Percentiles rank a stretch among this genome's conserved stretches.
These are phyloP conservation scores for Xylona heveae DNA, from an alignment of 495 filamentous ascomycete species.

Conservation along the genomic window DNA sequence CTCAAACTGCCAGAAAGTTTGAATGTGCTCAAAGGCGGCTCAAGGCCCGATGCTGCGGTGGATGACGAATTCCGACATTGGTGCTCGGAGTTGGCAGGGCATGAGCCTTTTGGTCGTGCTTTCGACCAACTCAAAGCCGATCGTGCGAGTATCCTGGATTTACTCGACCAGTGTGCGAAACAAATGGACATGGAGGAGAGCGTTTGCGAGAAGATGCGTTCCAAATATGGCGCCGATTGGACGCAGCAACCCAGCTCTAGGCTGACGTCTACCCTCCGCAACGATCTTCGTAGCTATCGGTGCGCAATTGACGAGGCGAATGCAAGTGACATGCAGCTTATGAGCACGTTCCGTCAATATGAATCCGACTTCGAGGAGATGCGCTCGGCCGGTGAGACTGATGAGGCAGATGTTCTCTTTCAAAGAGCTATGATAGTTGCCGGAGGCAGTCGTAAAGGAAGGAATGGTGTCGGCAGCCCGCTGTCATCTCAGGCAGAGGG, in stretches of 20 bases:
- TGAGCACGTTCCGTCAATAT: slow-evolving; percentile 61
- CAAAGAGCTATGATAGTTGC: slow-evolving; percentile 61
- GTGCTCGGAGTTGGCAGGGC: slow-evolving; percentile 78
- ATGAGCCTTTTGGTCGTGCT: slow-evolving; percentile 50
- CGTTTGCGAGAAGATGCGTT: slow-evolving; percentile 97
- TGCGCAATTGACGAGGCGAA: slow-evolving; percentile 79
- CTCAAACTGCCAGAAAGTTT: slow-evolving; percentile 74
- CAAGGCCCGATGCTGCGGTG: slow-evolving; percentile 58
- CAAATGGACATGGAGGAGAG: slow-evolving; percentile 90
- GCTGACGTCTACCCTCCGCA: slow-evolving; percentile 68
- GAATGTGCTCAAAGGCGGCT: slow-evolving; percentile 78
- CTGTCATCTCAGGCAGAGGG: slow-evolving; percentile 33
- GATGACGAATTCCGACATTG: slow-evolving; percentile 83
- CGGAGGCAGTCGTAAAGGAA: slow-evolving; percentile 36
- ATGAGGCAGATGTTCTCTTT: slow-evolving; percentile 76
- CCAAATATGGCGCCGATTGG: slow-evolving; percentile 91
- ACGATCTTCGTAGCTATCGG: slow-evolving; percentile 67
- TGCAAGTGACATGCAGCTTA: slow-evolving; percentile 70
- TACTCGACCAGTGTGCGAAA: slow-evolving; percentile 61
- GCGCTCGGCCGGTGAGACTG: slow-evolving; percentile 69
- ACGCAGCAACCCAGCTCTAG: slow-evolving; percentile 87
- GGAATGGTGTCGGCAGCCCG: slow-evolving; percentile 39
- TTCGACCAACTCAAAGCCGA: slow-evolving; percentile 61
- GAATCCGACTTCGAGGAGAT: slow-evolving; percentile 88
- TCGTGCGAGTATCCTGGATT: slow-evolving; percentile 46